Evolutionary conservation across 2,329 filamentous ascomycete species (phyloP), one percentile per base, ranked within the genome.

Genomic region (Fusarium globosum): DNA sequence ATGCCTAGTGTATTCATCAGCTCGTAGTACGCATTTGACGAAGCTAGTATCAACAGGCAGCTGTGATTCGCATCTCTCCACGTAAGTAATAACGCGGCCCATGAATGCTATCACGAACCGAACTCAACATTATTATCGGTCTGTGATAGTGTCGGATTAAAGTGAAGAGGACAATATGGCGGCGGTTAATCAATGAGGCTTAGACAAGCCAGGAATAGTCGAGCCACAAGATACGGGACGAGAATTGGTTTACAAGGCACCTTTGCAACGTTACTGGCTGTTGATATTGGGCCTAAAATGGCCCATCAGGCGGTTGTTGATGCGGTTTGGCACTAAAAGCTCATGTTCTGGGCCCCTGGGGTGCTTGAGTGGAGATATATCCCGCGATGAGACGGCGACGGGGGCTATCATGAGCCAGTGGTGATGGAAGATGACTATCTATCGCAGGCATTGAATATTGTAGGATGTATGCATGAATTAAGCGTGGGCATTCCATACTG

Each of bases 211-310:
- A 45, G 72, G 72, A 72, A 74, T 62, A 74, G 71, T 67, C 42
- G 57, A 73, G 53, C 70, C 62, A 62, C 51, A 49, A 55, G 60
- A 61, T 69, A 70, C 67, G 62, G 69, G 68, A 62, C 48, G 36
- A 49, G 49, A 61, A 55, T 49, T 65, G 51, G 56, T 66, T 63
- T 57, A 59, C 68, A 69, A 61, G 55, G 66, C 65, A 48, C 60
- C 59, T 75, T 52, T 61, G 73, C 66, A 30, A 76, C 62, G 43
- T 67, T 67, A 78, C 74, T 78, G 76, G 76, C 63, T 69, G 62
- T 53, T 46, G 65, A 59, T 56, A 43, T 64, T 74, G 48, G 64
- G 60, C 57, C 71, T 72, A 74, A 61, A 60, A 49, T 49, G 58
- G 60, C 30, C 43, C 52, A 48, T 68, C 68, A 71, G 69, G 76